Evolutionary conservation across 2,329 filamentous ascomycete species (phyloP).

Genomic region (Claviceps paspali): DNA sequence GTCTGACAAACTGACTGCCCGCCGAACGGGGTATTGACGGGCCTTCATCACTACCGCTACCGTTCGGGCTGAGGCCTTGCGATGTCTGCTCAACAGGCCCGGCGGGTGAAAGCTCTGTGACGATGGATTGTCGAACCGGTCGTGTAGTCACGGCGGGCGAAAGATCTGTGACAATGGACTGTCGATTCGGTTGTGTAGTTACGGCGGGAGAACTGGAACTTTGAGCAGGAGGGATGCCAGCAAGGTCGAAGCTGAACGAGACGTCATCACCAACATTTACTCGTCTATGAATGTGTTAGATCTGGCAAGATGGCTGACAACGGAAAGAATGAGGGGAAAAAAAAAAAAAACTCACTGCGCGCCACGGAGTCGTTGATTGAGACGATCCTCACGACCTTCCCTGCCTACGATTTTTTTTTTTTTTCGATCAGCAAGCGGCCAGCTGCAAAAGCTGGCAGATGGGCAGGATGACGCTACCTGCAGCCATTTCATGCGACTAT

Average conservation of each 20-base stretch:
- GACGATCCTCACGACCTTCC: conserved; percentile 43
- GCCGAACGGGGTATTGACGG: neutral
- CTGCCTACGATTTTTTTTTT: conserved; percentile 12
- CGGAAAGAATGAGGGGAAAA: too few species aligned
- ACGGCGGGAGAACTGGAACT: conserved; percentile 6
- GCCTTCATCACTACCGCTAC: neutral
- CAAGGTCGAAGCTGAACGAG: conserved; percentile 40
- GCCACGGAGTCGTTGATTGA: conserved; percentile 50
- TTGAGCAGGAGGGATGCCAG: conserved; percentile 20
- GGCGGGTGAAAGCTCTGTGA: neutral
- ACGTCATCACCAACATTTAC: conserved; percentile 45
- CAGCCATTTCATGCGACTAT: neutral
- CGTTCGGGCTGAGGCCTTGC: neutral
- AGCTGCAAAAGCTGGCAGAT: neutral
- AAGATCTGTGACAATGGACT: neutral
- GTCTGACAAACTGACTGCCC: neutral
- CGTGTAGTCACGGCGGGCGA: conserved; percentile 4
- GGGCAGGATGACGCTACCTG: neutral
- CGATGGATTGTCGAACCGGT: neutral
- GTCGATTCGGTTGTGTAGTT: conserved; percentile 1
- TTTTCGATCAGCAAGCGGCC: neutral
- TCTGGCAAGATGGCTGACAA: neutral
- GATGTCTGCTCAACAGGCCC: neutral
- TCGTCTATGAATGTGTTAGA: conserved; percentile 21
- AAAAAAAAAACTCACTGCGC: conserved; percentile 35